Conservation (phyloP, 768 basidiomycete genomes). For the Boletus reticuloceps region DNA sequence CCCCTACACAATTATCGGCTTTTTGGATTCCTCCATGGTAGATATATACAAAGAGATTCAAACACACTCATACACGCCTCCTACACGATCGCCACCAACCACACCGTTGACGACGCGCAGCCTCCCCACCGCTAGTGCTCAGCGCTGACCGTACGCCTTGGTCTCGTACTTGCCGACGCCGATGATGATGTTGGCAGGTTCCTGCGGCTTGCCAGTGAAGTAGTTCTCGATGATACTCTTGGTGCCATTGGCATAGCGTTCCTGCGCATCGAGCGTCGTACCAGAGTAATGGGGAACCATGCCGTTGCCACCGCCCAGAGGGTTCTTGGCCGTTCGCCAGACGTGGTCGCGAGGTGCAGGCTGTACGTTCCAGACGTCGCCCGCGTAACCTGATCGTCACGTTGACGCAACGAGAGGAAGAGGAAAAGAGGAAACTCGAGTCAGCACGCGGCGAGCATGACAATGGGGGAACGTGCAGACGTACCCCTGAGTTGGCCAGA, state of each 20-base stretch:
- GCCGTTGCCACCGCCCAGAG: constrained; percentile 81
- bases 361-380: constrained; percentile 85
- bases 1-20: too few species aligned
- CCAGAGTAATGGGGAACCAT: constrained; percentile 90
- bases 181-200: constrained; percentile 79
- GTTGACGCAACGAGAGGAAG: neutral
- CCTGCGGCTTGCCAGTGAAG: constrained; percentile 60
- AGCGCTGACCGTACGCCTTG: constrained; percentile 40
- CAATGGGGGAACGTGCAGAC: neutral
- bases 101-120: too few species aligned
- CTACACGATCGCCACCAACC: neutral
- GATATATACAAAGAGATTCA: neutral
- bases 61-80: neutral
- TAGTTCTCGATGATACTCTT: constrained; percentile 73
- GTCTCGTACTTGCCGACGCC: constrained; percentile 52
- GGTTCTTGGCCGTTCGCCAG: constrained; percentile 83
- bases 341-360: constrained; percentile 84
- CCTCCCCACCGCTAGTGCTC: neutral
- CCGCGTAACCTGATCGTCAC: constrained; percentile 29
- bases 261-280: constrained; percentile 87
- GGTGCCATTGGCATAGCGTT: constrained; percentile 75
- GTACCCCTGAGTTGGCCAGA: constrained; percentile 69
- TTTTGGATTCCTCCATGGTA: neutral
- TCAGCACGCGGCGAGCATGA: neutral
- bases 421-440: neutral